Evolutionary conservation across 306 rosid genomes (phyloP).

Genomic region (Prunus salicina): DNA sequence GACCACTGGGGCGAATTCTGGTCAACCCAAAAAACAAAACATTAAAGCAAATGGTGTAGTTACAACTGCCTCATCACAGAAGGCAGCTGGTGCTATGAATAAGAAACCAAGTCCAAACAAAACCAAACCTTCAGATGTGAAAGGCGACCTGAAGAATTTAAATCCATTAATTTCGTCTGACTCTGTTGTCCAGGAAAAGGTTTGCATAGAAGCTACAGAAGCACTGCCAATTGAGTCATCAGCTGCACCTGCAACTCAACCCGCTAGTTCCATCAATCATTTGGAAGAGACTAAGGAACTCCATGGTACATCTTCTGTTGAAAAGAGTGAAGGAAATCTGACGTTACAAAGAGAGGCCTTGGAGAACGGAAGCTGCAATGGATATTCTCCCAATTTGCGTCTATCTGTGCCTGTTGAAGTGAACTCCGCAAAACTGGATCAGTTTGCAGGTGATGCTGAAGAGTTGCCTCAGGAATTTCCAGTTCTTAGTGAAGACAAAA

Average conservation of each 20-base stretch:
- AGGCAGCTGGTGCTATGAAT: conserved; percentile 36
- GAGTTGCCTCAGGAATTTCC: conserved; percentile 37
- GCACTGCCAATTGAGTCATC: conserved; percentile 34
- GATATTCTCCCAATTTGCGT: conserved; percentile 8
- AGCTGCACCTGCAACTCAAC: conserved; percentile 31
- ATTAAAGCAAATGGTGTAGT: conserved; percentile 40
- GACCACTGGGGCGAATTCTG: conserved; percentile 34
- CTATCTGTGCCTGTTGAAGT: conserved; percentile 32
- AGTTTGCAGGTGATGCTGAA: conserved; percentile 24
- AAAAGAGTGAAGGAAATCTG: conserved; percentile 31
- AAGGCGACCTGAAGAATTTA: conserved; percentile 31
- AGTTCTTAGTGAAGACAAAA: conserved; percentile 42
- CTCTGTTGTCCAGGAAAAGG: conserved; percentile 36
- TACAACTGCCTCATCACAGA: conserved; percentile 31
- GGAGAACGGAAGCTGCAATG: conserved; percentile 28
- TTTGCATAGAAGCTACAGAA: conserved; percentile 30
- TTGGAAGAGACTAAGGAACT: conserved; percentile 38
- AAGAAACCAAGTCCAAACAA: conserved; percentile 59
- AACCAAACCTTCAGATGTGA: conserved; percentile 46
- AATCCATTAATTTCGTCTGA: conserved; percentile 35
- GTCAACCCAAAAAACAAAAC: conserved; percentile 53
- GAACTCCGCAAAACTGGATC: conserved; percentile 17
- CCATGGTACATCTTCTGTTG: conserved; percentile 31
- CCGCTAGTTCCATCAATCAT: conserved; percentile 22
- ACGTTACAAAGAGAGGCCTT: conserved; percentile 20